phyloP scores from a whole-genome alignment of 306 rosid species.

The Parietaria judaica region DNA sequence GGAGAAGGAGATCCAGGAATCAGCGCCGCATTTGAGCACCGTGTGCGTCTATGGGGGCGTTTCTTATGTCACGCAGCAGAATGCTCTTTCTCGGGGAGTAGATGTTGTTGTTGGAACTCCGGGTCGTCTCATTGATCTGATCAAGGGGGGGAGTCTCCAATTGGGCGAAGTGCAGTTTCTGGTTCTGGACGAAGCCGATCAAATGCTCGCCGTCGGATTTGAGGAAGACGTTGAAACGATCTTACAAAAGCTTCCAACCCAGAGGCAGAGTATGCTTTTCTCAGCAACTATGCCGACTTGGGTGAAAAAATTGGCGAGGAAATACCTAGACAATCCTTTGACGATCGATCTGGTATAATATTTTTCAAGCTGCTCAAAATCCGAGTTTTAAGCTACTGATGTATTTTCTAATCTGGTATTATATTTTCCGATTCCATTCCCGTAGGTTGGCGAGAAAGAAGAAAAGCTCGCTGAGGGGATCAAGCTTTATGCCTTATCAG shows the following conservation, averaged over 20 bases:
- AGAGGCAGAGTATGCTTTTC: constrained; percentile 92
- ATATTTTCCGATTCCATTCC: constrained; percentile 11
- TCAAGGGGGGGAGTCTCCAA: constrained; percentile 78
- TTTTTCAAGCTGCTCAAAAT: constrained; percentile 9
- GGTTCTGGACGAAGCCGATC: constrained; percentile 99
- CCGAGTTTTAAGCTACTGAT: neutral
- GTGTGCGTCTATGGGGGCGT: constrained; percentile 98
- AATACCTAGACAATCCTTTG: constrained; percentile 75
- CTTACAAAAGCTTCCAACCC: constrained; percentile 63
- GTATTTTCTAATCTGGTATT: constrained; percentile 9
- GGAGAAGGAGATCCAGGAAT: constrained; percentile 92
- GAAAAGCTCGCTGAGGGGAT: constrained; percentile 99
- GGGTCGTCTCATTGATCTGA: constrained; percentile 84
- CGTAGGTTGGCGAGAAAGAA: constrained; percentile 85
- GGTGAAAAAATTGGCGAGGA: constrained; percentile 87
- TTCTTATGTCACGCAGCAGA: constrained; percentile 72
- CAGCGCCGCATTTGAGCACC: constrained; percentile 80
- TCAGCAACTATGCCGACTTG: constrained; percentile 94
- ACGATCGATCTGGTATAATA: constrained; percentile 84
- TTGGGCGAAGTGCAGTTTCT: constrained; percentile 66
- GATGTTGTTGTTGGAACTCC: constrained; percentile 99
- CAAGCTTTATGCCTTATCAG: constrained; percentile 77
- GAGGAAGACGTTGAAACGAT: constrained; percentile 96
- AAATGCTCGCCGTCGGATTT: constrained; percentile 99
- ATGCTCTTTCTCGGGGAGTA: constrained; percentile 88